Conservation (phyloP, 2,329 filamentous ascomycete species). For the Hypoxylon rubiginosum region DNA sequence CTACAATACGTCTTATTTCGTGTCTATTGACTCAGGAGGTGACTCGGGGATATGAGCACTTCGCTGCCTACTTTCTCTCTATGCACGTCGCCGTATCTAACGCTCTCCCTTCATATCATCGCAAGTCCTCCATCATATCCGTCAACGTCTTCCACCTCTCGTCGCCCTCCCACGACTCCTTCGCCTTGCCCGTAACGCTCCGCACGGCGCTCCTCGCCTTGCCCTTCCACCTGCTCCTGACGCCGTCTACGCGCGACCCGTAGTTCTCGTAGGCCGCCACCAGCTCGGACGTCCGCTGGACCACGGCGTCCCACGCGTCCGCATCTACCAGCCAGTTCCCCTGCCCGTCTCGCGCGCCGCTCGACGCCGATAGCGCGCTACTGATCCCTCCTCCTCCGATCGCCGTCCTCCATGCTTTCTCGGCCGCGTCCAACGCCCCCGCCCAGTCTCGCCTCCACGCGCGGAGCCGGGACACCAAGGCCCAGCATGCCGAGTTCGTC, state of each 20-base stretch:
- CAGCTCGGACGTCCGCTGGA: conserved; percentile 83
- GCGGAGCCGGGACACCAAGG: conserved; percentile 77
- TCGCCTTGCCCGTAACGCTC: conserved; percentile 85
- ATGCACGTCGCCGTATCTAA: neutral
- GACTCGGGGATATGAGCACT: neutral
- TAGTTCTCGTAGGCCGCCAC: conserved; percentile 88
- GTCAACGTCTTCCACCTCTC: conserved; percentile 75
- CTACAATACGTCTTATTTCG: neutral
- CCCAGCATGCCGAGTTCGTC: conserved; percentile 80
- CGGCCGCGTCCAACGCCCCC: conserved; percentile 83
- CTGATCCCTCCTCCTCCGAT: conserved; percentile 67
- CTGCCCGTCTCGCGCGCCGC: conserved; percentile 35
- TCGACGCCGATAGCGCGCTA: conserved; percentile 60
- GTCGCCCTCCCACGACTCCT: conserved; percentile 84
- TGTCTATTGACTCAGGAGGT: neutral
- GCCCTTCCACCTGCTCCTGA: conserved; percentile 86
- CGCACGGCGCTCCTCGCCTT: conserved; percentile 89
- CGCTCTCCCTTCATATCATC: conserved; percentile 34
- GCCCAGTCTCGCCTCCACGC: conserved; percentile 79
- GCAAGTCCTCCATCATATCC: conserved; percentile 68
- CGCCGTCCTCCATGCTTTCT: conserved; percentile 89
- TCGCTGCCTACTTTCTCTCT: neutral
- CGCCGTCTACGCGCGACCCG: conserved; percentile 72
- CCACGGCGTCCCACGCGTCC: conserved; percentile 77
- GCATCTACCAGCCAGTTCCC: conserved; percentile 68